Base-by-base conservation (phyloP, 2,329 filamentous ascomycete genomes). In the Passalora sequoiae region DNA sequence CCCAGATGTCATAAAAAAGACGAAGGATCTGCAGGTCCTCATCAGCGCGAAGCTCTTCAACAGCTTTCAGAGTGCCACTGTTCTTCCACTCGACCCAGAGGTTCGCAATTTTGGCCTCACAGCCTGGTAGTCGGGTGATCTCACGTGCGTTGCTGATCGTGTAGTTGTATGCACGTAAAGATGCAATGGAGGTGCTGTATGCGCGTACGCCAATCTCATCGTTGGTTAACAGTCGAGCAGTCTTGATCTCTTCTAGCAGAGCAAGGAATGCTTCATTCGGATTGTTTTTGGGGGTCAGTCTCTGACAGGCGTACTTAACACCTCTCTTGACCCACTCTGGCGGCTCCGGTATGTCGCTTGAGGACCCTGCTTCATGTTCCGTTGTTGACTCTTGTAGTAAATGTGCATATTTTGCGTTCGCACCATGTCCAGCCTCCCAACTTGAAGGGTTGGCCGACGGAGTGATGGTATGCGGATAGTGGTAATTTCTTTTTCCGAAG, bases 1-100 rank as follows among this genome's bases (percentile, higher is more conserved):
- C 91, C 86, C 88, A 95, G 44, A 96, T 94, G 4, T 84, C 73
- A 66, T 85, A 86, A 64, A 97, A 96, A 0, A 75, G 63, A 32
- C 78, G 72, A 3, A 96, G 66, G 1, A 81, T 73, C 15, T 73
- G 72, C 45, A 92, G 72, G 44, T 74, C 77, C 9, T 78, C 70
- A 53, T 94, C 81, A 1, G 69, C 66, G 38, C 83, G 75, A 1
- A 85, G 76, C 3, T 80, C 76, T 6, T 76, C 69, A 0, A 82
- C 81, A 17, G 86, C 85, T 25, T 71, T 61, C 4, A 94, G 69
- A 33, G 44, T 53, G 1, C 74, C 74, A 2, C 71, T 71, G 44
- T 75, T 71, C 40, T 73, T 78, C 75, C 82, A 96, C 60, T 95
- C 85, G 15, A 81, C 72, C 63, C 84, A 96, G 1, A 95, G 73